phyloP scores from a whole-genome alignment of 805 yeast genomes.

The Yarrowia divulgata region DNA sequence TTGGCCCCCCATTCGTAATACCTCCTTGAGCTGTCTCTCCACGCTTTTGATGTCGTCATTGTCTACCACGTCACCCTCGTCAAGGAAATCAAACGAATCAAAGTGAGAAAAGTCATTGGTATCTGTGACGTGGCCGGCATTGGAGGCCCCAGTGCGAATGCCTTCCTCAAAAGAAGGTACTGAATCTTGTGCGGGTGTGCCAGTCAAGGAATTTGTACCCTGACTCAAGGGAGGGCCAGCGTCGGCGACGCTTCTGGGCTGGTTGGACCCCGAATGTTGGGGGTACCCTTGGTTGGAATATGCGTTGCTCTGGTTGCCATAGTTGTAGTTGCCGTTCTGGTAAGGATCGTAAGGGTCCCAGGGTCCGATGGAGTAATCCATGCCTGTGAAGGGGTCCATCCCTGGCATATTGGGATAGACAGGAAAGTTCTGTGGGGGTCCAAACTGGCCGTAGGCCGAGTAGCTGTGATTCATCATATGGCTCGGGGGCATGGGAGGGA shows the following conservation, averaged over 20 bases:
- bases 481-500: slow-evolving; percentile 20
- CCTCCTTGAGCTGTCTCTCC: slow-evolving; percentile 18
- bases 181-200: not conserved
- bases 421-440: slow-evolving; percentile 5
- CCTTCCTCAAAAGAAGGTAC: not conserved
- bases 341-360: slow-evolving; percentile 35
- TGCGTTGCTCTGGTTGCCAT: not conserved
- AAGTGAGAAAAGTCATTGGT: slow-evolving; percentile 88
- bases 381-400: slow-evolving; percentile 11
- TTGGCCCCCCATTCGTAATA: not conserved
- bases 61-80: slow-evolving; percentile 71
- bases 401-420: slow-evolving; percentile 22
- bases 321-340: slow-evolving; percentile 13
- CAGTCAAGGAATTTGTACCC: not conserved
- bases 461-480: slow-evolving; percentile 26
- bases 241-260: not conserved
- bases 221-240: not conserved
- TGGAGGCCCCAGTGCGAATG: not conserved
- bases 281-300: not conserved
- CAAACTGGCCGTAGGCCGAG: slow-evolving; percentile 6
- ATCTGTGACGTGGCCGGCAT: not conserved
- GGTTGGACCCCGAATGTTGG: not conserved
- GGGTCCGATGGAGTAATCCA: slow-evolving; percentile 30
- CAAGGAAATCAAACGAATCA: slow-evolving; percentile 81
- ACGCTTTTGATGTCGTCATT: slow-evolving; percentile 8